Conservation (phyloP, 495 filamentous ascomycete species). For the Evernia prunastri region DNA sequence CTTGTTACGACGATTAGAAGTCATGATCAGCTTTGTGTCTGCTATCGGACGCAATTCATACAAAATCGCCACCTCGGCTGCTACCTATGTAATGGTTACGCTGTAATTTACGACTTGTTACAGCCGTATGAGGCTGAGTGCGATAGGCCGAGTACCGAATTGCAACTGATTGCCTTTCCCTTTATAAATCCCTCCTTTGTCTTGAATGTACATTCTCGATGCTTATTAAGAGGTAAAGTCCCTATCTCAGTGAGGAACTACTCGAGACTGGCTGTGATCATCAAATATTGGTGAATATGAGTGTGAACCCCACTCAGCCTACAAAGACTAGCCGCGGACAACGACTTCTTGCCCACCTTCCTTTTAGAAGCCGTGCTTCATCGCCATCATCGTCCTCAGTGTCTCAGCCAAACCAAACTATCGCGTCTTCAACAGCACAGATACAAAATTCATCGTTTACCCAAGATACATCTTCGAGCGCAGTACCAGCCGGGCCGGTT, state of each 20-base stretch:
- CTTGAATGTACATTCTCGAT: conserved; percentile 8
- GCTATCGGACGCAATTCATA: too few species aligned
- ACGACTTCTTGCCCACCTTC: conserved; percentile 5
- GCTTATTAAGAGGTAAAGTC: conserved; percentile 7
- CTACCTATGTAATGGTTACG: too few species aligned
- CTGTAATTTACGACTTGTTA: too few species aligned
- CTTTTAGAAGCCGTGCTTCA: conserved; percentile 5
- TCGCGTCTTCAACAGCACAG: background rate
- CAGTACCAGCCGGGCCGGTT: background rate
- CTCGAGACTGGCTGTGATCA: conserved; percentile 3
- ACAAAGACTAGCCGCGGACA: conserved; percentile 5
- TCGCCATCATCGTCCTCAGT: background rate
- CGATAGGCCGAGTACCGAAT: background rate
- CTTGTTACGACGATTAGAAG: too few species aligned
- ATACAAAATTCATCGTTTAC: conserved; percentile 2
- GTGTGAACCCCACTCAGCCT: conserved; percentile 2
- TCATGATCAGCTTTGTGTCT: too few species aligned
- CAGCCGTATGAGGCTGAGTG: conserved; percentile 5
- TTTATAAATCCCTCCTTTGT: conserved; percentile 7
- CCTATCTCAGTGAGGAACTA: conserved; percentile 9
- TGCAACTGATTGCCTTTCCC: conserved; percentile 1
- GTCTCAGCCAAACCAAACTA: conserved; percentile 1
- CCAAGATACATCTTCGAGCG: background rate
- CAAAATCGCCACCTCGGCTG: too few species aligned
- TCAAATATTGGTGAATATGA: conserved; percentile 9